Conservation (phyloP, 192 early-diverging fungal species). For the Globomyces pollinis-pini region DNA sequence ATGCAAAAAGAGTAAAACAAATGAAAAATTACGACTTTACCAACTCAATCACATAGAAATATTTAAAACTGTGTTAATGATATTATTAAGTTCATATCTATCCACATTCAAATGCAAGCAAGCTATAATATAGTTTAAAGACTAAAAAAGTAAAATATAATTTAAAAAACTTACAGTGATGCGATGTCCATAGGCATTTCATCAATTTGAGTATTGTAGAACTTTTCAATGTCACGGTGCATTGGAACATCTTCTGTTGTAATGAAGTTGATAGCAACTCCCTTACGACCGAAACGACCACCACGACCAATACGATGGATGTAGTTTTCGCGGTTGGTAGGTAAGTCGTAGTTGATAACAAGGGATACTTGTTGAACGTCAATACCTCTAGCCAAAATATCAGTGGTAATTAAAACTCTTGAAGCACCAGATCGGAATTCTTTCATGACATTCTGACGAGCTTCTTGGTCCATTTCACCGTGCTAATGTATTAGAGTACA, state of each 20-base stretch:
- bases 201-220: slow-evolving; percentile 98
- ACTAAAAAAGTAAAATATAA: too few relatives aligned
- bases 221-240: slow-evolving; percentile 80
- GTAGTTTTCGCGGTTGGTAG: slow-evolving; percentile 97
- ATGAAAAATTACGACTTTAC: too few relatives aligned
- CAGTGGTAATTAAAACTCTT: slow-evolving; percentile 97
- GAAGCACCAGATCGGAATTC: slow-evolving; percentile 97
- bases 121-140: too few relatives aligned
- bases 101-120: too few relatives aligned
- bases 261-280: slow-evolving; percentile 99
- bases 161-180: too few relatives aligned
- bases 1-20: too few relatives aligned
- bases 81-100: too few relatives aligned
- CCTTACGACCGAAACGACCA: slow-evolving; percentile 99
- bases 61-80: too few relatives aligned
- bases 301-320: slow-evolving; percentile 99
- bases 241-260: slow-evolving; percentile 87
- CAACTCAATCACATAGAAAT: too few relatives aligned
- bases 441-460: slow-evolving; percentile 97
- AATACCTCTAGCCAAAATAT: slow-evolving; percentile 97
- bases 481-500: too few relatives aligned
- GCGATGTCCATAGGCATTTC: slow-evolving; percentile 99
- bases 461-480: slow-evolving; percentile 96
- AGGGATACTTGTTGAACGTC: slow-evolving; percentile 99
- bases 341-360: slow-evolving; percentile 98